These are phyloP conservation scores for Pseudohalonectria lignicola DNA, from an alignment of 2,329 filamentous ascomycete species.

Conservation along the genomic window DNA sequence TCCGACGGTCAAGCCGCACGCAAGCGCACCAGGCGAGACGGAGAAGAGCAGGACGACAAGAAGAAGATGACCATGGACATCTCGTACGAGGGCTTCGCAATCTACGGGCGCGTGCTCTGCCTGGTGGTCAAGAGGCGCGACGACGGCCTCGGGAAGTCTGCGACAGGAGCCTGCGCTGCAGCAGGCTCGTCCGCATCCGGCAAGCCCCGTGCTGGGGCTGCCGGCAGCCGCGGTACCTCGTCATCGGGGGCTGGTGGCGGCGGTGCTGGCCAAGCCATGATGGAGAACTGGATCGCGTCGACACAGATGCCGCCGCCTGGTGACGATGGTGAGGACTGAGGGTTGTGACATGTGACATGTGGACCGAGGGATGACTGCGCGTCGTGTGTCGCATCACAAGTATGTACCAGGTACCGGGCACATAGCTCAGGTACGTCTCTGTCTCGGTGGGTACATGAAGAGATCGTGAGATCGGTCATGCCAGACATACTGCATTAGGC, in stretches of 20 bases:
- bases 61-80: slow-evolving; percentile 85
- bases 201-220: slow-evolving; percentile 10
- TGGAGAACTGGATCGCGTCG: slow-evolving; percentile 78
- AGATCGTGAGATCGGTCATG: too few species aligned
- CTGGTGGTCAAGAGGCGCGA: slow-evolving; percentile 72
- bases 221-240: slow-evolving; percentile 13
- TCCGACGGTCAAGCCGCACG: slow-evolving; percentile 24
- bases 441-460: too few species aligned
- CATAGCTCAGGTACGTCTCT: too few species aligned
- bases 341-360: not conserved
- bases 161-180: not conserved
- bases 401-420: too few species aligned
- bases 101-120: slow-evolving; percentile 87
- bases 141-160: not conserved
- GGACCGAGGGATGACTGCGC: too few species aligned
- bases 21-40: slow-evolving; percentile 14
- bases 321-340: not conserved
- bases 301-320: slow-evolving; percentile 50
- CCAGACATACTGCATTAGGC: too few species aligned
- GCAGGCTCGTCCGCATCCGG: slow-evolving; percentile 1
- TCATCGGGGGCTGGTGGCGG: slow-evolving; percentile 14
- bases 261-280: slow-evolving; percentile 51
- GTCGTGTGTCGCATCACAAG: too few species aligned
- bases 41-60: slow-evolving; percentile 53
- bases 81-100: slow-evolving; percentile 89